Evolutionary conservation across 225 moss, liverwort and hornwort species (phyloP), one percentile per base, ranked within the genome.

Genomic region (Asterella californica): DNA sequence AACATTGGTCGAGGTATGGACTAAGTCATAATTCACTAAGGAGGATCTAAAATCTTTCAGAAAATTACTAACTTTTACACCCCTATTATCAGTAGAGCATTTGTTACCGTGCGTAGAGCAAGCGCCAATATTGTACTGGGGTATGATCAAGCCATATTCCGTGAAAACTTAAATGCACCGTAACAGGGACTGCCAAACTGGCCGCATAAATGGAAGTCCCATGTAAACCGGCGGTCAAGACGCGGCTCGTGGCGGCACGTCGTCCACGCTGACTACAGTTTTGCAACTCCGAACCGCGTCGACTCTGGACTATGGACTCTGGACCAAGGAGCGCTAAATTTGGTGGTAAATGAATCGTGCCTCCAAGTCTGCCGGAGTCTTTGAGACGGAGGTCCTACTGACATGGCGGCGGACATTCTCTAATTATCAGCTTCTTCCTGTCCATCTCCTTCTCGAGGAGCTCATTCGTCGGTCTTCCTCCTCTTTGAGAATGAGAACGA

Each of bases 401-500:
- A 70, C 69, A 70, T 17, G 69, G 69, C 69, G 69, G 69, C 69
- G 69, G 69, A 70, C 69, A 70, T 42, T 70, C 34, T 29, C 36
- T 67, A 0, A 19, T 9, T 6, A 53, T 29, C 62, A 29, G 27
- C 62, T 18, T 14, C 15, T 65, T 33, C 65, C 14, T 65, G 9
- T 25, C 38, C 10, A 3, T 70, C 69, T 37, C 69, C 36, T 36
- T 68, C 37, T 68, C 68, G 30, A 66, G 65, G 12, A 67, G 33
- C 33, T 67, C 67, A 29, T 67, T 33, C 15, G 67, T 67, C 15
- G 33, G 12, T 29, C 10, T 11, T 36, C 67, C 27, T 29, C 29
- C 62, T 1, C 60, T 60, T 29, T n/a, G 9, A 29, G 11, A 10
- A 3, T 4, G 27, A 60, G 60, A 14, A 53, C 4, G 15, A 60